Evolutionary conservation across 2,329 filamentous ascomycete species (phyloP).

Genomic region (Hypoxylon rubiginosum): DNA sequence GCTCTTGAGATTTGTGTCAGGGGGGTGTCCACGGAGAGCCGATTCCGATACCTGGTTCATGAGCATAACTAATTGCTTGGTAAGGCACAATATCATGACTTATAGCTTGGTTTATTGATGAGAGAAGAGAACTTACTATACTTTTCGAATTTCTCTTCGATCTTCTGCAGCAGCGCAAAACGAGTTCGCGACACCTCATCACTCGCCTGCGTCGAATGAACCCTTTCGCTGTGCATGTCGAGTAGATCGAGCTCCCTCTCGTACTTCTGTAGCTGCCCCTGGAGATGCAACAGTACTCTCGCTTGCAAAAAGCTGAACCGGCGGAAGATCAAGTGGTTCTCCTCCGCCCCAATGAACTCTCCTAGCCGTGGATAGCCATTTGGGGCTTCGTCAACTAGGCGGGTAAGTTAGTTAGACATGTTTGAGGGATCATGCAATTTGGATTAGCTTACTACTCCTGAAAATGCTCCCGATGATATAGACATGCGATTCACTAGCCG

Average conservation of each 20-base stretch:
- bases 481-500: not conserved
- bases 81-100: not conserved
- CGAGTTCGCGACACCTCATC: not conserved
- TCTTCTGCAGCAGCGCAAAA: constrained; percentile 2
- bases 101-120: not conserved
- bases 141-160: constrained; percentile 27
- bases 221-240: constrained; percentile 4
- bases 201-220: not conserved
- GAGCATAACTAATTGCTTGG: constrained; percentile 12
- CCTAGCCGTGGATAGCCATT: constrained; percentile 27
- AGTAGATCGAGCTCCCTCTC: constrained; percentile 15
- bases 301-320: constrained; percentile 33
- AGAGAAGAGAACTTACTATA: constrained; percentile 25
- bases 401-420: not conserved
- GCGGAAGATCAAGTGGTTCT: constrained; percentile 26
- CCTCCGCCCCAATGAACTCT: constrained; percentile 13
- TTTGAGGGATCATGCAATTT: not conserved
- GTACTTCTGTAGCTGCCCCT: constrained; percentile 22
- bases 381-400: constrained; percentile 5
- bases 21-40: constrained; percentile 2
- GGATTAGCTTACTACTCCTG: constrained; percentile 1
- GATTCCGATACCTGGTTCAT: constrained; percentile 7
- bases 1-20: constrained; percentile 10
- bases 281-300: constrained; percentile 29
- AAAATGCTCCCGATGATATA: not conserved